Percentiles rank a stretch among this genome's conserved stretches.
phyloP scores from a whole-genome alignment of 345 rosid species.

The Eucalyptus marginata region DNA sequence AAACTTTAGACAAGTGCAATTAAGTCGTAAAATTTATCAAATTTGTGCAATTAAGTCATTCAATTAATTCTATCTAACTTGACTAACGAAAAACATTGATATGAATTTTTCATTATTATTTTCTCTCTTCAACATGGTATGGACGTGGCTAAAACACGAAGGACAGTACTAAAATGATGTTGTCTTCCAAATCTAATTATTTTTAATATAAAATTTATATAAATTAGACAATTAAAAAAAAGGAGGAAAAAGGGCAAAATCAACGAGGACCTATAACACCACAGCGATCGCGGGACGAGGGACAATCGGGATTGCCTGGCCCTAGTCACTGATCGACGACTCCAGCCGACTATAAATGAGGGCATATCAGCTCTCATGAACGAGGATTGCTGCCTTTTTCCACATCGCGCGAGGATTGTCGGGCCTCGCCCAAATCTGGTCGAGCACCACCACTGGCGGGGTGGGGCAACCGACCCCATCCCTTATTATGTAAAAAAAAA shows the following conservation, averaged over 20 bases:
- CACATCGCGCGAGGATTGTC: neutral
- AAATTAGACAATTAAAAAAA: too few species aligned
- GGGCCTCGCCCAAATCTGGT: neutral
- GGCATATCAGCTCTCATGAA: neutral
- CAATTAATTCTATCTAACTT: rapidly evolving
- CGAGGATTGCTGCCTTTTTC: rapidly evolving
- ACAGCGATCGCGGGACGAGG: rapidly evolving
- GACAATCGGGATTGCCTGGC: too few species aligned
- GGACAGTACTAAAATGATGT: neutral
- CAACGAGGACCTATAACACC: neutral
- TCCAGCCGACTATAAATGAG: too few species aligned
- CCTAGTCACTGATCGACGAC: too few species aligned
- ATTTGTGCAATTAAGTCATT: too few species aligned
- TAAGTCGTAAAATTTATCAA: rapidly evolving
- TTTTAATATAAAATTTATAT: too few species aligned
- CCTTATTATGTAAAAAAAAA: neutral
- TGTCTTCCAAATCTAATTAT: too few species aligned
- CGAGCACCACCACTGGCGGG: neutral
- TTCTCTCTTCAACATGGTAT: neutral
- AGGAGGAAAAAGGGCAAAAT: neutral
- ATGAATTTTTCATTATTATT: neutral
- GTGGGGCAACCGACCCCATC: neutral
- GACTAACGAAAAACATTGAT: rapidly evolving
- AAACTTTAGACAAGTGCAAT: rapidly evolving
- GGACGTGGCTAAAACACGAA: rapidly evolving